Percentiles rank a stretch among this genome's conserved stretches.
phyloP scores from a whole-genome alignment of 345 rosid genomes.

The Kandelia obovata region DNA sequence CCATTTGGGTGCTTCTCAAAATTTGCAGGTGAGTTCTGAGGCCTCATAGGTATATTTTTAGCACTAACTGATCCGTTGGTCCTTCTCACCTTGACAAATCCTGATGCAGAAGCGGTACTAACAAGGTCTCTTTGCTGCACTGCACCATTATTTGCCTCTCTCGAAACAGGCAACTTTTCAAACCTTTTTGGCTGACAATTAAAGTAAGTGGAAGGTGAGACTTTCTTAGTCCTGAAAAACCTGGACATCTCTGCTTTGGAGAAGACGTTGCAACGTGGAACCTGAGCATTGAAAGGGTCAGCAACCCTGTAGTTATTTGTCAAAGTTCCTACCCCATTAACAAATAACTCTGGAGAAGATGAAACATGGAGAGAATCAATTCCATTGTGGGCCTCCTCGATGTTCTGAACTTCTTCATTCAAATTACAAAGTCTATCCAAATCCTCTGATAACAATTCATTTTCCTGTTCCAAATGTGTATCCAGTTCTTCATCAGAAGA shows the following conservation, averaged over 20 bases:
- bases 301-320: conserved; percentile 31
- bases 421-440: conserved; percentile 27
- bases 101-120: conserved; percentile 21
- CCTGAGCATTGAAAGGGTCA: conserved; percentile 80
- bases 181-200: conserved; percentile 37
- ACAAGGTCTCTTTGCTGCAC: conserved; percentile 19
- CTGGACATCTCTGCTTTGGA: conserved; percentile 79
- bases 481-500: conserved; percentile 28
- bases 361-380: conserved; percentile 28
- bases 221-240: conserved; percentile 51
- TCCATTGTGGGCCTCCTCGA: conserved; percentile 22
- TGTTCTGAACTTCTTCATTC: conserved; percentile 29
- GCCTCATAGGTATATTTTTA: conserved; percentile 19
- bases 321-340: conserved; percentile 29
- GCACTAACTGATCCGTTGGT: conserved; percentile 32
- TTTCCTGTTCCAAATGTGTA: conserved; percentile 33
- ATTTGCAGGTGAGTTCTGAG: conserved; percentile 32
- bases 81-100: conserved; percentile 30
- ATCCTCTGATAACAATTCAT: conserved; percentile 26
- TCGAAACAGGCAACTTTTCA: conserved; percentile 35
- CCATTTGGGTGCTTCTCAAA: conserved; percentile 35
- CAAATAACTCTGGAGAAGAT: conserved; percentile 28
- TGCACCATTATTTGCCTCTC: conserved; percentile 25
- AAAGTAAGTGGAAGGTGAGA: conserved; percentile 54
- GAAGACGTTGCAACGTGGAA: conserved; percentile 75